These are phyloP conservation scores for Teratosphaeria gauchensis DNA, from an alignment of 2,329 filamentous ascomycete genomes.

Conservation along the genomic window DNA sequence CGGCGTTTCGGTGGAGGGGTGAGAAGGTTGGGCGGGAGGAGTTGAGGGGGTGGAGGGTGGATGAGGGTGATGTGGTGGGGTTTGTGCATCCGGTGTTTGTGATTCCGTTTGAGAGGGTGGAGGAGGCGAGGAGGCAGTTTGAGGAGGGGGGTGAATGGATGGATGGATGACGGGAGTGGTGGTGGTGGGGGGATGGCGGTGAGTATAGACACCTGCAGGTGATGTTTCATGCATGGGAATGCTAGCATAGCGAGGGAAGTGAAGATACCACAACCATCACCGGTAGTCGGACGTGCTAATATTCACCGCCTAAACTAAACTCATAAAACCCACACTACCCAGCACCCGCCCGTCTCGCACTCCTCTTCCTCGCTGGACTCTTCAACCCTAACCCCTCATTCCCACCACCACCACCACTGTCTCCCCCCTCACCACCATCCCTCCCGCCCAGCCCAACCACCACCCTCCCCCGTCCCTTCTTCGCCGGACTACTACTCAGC, in stretches of 20 bases:
- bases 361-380: conserved; percentile 20
- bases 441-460: background rate
- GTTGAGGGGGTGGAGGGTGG: conserved; percentile 50
- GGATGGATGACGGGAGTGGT: background rate
- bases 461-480: conserved; percentile 25
- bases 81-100: conserved; percentile 77
- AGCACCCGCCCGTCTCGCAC: conserved; percentile 2
- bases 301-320: no score
- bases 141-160: conserved; percentile 6
- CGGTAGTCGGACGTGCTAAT: background rate
- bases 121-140: conserved; percentile 28
- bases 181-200: background rate
- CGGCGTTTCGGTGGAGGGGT: conserved; percentile 37
- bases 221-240: no score
- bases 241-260: background rate
- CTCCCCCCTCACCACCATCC: background rate
- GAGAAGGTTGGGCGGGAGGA: conserved; percentile 38
- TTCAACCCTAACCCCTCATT: conserved; percentile 4
- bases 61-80: conserved; percentile 58
- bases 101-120: conserved; percentile 61
- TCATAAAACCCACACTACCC: background rate
- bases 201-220: background rate
- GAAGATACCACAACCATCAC: background rate
- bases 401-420: background rate
- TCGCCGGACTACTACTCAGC: conserved; percentile 17